Evolutionary conservation across 140 eudicot species (phyloP).

Genomic region (Anethum foeniculum): DNA sequence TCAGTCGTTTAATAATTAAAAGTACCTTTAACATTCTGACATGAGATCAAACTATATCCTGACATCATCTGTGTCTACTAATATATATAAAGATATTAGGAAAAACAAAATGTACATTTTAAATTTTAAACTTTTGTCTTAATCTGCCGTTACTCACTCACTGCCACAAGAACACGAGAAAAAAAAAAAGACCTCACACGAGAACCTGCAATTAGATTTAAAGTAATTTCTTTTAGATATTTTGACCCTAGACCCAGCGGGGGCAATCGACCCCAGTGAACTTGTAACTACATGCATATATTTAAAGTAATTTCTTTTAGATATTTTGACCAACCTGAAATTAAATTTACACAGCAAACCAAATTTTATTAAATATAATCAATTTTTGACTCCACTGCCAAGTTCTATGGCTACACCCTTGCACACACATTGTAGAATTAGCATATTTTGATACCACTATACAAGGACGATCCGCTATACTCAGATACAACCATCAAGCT

Average conservation of each 20-base stretch:
- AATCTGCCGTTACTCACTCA: not conserved
- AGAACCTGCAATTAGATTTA: not conserved
- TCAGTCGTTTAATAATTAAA: not conserved
- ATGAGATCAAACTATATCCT: not conserved
- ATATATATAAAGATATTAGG: not conserved
- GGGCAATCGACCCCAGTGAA: not conserved
- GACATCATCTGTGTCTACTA: not conserved
- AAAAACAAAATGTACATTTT: not conserved
- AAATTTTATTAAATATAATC: not conserved
- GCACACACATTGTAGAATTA: not conserved
- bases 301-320: not conserved
- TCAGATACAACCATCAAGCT: not conserved
- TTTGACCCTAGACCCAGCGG: too few species aligned
- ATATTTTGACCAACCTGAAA: not conserved
- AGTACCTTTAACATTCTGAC: not conserved
- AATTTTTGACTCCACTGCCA: too few species aligned
- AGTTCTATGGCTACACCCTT: not conserved
- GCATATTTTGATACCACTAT: not conserved
- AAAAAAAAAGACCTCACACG: not conserved
- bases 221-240: too few species aligned
- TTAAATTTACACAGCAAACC: not conserved
- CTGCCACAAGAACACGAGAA: not conserved
- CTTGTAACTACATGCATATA: not conserved
- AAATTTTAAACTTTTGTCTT: not conserved
- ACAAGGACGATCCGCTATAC: not conserved